phyloP scores from a whole-genome alignment of 176 grass and related monocot species.

The Bolboschoenus planiculmis region DNA sequence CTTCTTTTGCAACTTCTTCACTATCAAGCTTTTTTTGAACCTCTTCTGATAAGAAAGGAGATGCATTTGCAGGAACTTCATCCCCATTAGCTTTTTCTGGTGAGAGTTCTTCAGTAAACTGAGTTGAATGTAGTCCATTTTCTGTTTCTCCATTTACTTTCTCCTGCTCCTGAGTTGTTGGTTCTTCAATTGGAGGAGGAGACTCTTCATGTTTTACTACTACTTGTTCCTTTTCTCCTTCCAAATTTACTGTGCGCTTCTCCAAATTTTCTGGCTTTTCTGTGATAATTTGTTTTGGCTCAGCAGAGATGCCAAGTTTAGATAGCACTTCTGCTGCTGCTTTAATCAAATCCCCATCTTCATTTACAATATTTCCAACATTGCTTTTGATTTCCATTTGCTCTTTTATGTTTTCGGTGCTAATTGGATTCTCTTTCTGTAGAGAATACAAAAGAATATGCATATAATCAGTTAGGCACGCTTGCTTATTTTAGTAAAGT shows the following conservation, averaged over 20 bases:
- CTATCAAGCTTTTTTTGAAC: not conserved
- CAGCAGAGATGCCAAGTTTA: not conserved
- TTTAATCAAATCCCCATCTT: not conserved
- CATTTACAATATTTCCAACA: conserved; percentile 1
- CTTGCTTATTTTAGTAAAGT: not conserved
- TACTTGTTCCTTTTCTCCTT: not conserved
- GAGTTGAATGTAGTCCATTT: not conserved
- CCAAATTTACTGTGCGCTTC: not conserved
- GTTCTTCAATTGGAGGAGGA: not conserved
- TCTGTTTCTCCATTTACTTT: conserved; percentile 10
- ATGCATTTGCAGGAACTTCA: not conserved
- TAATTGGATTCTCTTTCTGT: not conserved
- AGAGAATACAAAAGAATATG: not conserved
- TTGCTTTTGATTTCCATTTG: conserved; percentile 6
- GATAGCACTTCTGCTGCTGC: not conserved
- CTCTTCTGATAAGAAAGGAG: not conserved
- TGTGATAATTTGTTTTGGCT: not conserved
- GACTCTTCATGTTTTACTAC: not conserved
- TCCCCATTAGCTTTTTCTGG: not conserved
- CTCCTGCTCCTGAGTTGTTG: not conserved
- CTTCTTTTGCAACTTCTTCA: not conserved
- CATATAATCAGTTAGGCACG: not conserved
- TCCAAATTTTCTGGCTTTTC: conserved; percentile 1
- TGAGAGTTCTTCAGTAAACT: not conserved
- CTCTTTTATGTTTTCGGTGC: not conserved